Base-by-base conservation (phyloP, 257 asterid species). In the Forsythia viridissima region DNA sequence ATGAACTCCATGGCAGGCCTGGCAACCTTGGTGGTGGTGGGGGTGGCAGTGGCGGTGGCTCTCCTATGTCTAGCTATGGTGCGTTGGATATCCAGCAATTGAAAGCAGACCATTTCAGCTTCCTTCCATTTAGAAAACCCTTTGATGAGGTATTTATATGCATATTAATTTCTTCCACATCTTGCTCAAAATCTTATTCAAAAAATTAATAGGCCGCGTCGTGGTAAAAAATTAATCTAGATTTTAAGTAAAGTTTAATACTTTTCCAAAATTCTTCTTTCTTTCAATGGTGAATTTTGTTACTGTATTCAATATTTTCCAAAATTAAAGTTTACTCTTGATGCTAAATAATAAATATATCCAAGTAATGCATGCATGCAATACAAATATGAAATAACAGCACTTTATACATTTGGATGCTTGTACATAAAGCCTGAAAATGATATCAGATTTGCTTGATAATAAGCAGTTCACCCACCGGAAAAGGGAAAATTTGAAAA, bases 61-160 rank as follows among this genome's bases (percentile, higher is more conserved):
- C 87, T 44, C 83, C 91, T 0, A 80, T 91, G 52, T 86, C 93
- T 10, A 59, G 85, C 70, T 91, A 89, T 16, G 80, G 82, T 69
- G 84, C 86, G 12, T 69, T 90, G 77, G 92, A 92, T 38, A 89
- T 93, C 48, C 98, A 90, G 76, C 99, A 90, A 43, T 74, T 88
- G 63, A 92, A 92, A 84, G 83, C 91, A 11, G 94, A 90, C 57
- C 95, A 92, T 52, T 94, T 93, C 84, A 74, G 91, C 74, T 96
- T 84, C 82, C 88, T 89, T 11, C 96, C 93, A 5, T 92, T 80
- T 76, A 87, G 92, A 76, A 95, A 92, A 86, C 77, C 84, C 82
- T 94, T 93, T 77, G 97, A 92, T 65, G 94, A 95, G 95, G 98
- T 94, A 91, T 15, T 48, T 74, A 51, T 15, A 11, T 24, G 40